Base-by-base conservation (phyloP, 169 alveolate species). In the Neospora caninum region DNA sequence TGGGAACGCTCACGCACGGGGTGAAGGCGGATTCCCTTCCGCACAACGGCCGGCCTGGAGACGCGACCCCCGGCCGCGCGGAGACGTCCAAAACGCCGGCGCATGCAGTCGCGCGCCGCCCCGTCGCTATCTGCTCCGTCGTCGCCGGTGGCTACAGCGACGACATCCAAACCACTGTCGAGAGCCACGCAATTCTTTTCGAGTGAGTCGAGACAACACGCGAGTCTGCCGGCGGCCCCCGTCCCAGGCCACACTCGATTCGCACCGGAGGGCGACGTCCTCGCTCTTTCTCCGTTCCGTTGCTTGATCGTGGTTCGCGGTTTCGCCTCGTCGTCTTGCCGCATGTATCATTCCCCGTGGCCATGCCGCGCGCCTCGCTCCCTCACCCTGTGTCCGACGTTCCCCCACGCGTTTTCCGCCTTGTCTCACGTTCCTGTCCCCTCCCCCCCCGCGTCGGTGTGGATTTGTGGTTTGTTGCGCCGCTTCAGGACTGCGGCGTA, bases 141-240 rank as follows among this genome's bases (percentile, higher is more conserved):
- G 58, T 88, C 22, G 92, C 70, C 10, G 92, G 92, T 42, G 92
- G 92, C 36, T 88, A 88, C 58, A 53, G 41, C 45, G 39, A 54
- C 16, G 53, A 54, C 41, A 41, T 88, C 29, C 64, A 34, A 7
- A 42, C 53, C 67, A 39, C 84, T 31, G 83, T 88, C 27, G n/a
- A 27, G 36, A 53, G 84, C 18, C 92, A 88, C 58, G n/a, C n/a
- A 16, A 58, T 64, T 38, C 45, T 88, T 39, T 58, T 88, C 10
- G 27, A 88, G 89, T 82, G 39, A 82, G 89, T 18, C 58, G 58
- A 49, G 58, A 49, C n/a, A n/a, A n/a, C n/a, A n/a, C n/a, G n/a
- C n/a, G n/a, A 25, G 31, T 18, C 31, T 69, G 80, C 34, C 38
- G 80, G 41, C 29, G 80, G n/a, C n/a, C n/a, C n/a, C n/a, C n/a